Evolutionary conservation across 495 filamentous ascomycete species (phyloP), one percentile per base, ranked within the genome.

Genomic region (Parachaetomium inaequale): DNA sequence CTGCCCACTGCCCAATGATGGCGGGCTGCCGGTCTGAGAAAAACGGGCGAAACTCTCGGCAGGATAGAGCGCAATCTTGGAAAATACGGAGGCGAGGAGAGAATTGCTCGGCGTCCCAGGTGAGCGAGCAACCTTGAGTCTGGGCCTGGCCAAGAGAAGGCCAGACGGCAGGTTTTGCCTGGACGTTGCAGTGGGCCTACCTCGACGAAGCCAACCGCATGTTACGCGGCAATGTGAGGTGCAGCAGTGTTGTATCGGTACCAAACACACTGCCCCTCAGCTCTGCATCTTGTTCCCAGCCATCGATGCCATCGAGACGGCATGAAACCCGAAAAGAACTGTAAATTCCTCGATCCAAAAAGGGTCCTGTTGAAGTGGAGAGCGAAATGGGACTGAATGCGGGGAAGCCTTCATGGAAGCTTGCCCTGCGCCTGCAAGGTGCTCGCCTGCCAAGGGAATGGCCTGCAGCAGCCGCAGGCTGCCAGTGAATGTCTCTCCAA

Each of bases 31-130:
- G 15, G 26, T 17, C 8, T 5, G 1, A 28, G 31, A 28, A 38
- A n/a, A 28, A 50, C 12, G 11, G 31, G 19, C 2, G 21, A n/a
- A 42, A 28, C 25, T 52, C 47, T 60, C 58, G 58, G 58, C 58
- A 12, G 7, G n/a, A 31, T 28, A 51, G 26, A 12, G 1, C 32
- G 51, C 53, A 57, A 65, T 57, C 2, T 61, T 61, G 52, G 29
- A 28, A 61, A 64, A 63, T 58, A 61, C 38, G 51, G 57, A 64
- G 56, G 59, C 42, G 60, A 56, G 23, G 29, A 21, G 29, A 26
- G 12, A 10, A 40, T 40, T 40, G 40, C 34, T 45, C n/a, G 17
- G 55, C 36, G 36, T 40, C 17, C n/a, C n/a, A n/a, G n/a, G n/a
- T n/a, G n/a, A n/a, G n/a, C n/a, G n/a, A 17, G 36, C 36, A 40